Evolutionary conservation across 2,329 filamentous ascomycete genomes (phyloP).

Genomic region (Stachybotrys echinatus): DNA sequence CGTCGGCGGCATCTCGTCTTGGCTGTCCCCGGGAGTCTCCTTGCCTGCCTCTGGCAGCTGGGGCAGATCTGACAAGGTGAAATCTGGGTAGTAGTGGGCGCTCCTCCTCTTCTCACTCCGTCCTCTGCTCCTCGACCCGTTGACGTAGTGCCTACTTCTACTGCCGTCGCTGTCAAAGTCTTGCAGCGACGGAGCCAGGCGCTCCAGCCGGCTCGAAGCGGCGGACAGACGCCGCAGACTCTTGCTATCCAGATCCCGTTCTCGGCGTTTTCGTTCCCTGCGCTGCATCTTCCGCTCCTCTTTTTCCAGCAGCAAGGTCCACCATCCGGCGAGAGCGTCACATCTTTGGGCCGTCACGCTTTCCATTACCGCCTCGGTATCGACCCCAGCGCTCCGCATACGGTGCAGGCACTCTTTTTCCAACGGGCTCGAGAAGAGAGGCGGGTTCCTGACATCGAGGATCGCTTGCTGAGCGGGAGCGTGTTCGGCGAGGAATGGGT

Average conservation of each 20-base stretch:
- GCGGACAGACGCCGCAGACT: conserved; percentile 78
- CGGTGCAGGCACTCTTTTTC: conserved; percentile 89
- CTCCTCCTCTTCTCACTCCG: conserved; percentile 74
- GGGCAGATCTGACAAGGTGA: conserved; percentile 69
- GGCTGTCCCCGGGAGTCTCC: conserved; percentile 37
- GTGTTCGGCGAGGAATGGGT: conserved; percentile 83
- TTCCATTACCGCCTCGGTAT: conserved; percentile 91
- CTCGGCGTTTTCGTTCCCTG: conserved; percentile 75
- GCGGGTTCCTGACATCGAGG: conserved; percentile 71
- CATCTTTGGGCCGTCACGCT: conserved; percentile 87
- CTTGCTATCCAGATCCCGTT: conserved; percentile 76
- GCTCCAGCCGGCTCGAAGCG: conserved; percentile 80
- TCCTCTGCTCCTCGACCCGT: conserved; percentile 62
- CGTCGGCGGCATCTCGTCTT: conserved; percentile 53
- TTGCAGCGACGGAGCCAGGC: conserved; percentile 69
- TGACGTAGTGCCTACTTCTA: conserved; percentile 37
- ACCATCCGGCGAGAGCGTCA: conserved; percentile 90
- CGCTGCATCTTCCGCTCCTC: conserved; percentile 81
- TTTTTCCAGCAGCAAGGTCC: conserved; percentile 90
- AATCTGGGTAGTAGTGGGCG: conserved; percentile 55
- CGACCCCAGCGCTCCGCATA: conserved; percentile 89
- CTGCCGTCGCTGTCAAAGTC: conserved; percentile 75
- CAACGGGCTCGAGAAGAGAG: conserved; percentile 77
- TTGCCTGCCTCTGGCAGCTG: conserved; percentile 60
- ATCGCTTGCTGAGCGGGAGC: conserved; percentile 87